Evolutionary conservation across 352 stramenopile genomes (phyloP).

Genomic region (Phytophthora sojae): DNA sequence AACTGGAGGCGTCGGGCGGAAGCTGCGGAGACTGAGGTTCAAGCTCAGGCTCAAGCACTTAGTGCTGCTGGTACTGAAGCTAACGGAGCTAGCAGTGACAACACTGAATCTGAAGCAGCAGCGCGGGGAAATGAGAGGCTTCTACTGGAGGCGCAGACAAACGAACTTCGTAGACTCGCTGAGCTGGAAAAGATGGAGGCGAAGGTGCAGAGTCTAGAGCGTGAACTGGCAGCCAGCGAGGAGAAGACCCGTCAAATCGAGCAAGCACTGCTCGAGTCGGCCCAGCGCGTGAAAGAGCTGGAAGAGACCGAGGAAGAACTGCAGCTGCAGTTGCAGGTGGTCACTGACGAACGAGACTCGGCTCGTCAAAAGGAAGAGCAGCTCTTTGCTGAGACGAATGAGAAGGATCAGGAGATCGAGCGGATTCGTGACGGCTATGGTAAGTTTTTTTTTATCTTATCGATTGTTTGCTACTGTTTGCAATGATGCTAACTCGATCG

Average conservation of each 20-base stretch:
- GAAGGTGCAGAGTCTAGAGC: slow-evolving; percentile 59
- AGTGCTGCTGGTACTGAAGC: slow-evolving; percentile 5
- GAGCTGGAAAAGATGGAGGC: slow-evolving; percentile 80
- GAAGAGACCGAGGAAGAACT: slow-evolving; percentile 84
- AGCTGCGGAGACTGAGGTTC: slow-evolving; percentile 39
- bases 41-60: slow-evolving; percentile 6
- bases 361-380: slow-evolving; percentile 86
- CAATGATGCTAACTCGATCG: slow-evolving; percentile 1
- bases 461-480: background rate
- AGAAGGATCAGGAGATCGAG: slow-evolving; percentile 91
- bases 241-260: slow-evolving; percentile 41
- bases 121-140: slow-evolving; percentile 57
- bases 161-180: slow-evolving; percentile 69
- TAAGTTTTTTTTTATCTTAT: slow-evolving; percentile 24
- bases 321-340: slow-evolving; percentile 81
- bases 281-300: slow-evolving; percentile 57
- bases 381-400: slow-evolving; percentile 82
- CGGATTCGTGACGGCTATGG: slow-evolving; percentile 88
- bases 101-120: slow-evolving; percentile 21
- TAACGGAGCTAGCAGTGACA: slow-evolving; percentile 25
- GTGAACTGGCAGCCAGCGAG: slow-evolving; percentile 45
- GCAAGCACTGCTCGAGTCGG: slow-evolving; percentile 41
- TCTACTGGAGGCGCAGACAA: slow-evolving; percentile 75
- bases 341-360: slow-evolving; percentile 86
- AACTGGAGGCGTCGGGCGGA: slow-evolving; percentile 43